These are phyloP conservation scores for Angomonas ambiguus DNA, from an alignment of 208 protist species.

Conservation along the genomic window DNA sequence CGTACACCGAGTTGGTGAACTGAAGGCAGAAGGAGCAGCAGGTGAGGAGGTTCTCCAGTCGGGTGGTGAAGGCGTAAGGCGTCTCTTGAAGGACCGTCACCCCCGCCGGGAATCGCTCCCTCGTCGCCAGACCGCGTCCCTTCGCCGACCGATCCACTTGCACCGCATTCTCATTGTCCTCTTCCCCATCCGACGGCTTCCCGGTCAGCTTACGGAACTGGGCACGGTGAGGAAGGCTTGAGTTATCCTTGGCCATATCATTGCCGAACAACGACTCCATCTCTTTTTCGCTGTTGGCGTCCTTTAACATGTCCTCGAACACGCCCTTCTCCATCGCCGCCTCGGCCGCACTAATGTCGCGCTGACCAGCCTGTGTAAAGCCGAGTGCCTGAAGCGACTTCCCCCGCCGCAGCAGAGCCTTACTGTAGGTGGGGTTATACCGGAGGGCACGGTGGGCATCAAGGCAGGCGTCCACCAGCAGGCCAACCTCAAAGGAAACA, in stretches of 20 bases:
- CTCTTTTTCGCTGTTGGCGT: constrained; percentile 33
- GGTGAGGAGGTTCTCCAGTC: constrained; percentile 62
- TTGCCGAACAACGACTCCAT: constrained; percentile 42
- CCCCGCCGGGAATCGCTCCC: constrained; percentile 34
- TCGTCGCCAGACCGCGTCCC: constrained; percentile 38
- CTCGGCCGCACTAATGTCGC: constrained; percentile 55
- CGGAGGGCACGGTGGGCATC: constrained; percentile 53
- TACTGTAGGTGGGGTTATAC: constrained; percentile 58
- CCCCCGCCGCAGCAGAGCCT: constrained; percentile 70
- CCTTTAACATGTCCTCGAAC: constrained; percentile 13
- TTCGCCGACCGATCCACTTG: constrained; percentile 18
- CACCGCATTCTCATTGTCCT: constrained; percentile 17
- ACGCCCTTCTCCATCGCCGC: neutral
- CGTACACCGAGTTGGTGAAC: constrained; percentile 63
- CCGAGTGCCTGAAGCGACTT: constrained; percentile 62
- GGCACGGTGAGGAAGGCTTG: neutral
- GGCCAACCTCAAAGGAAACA: constrained; percentile 49
- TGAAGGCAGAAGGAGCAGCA: constrained; percentile 81
- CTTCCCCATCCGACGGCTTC: constrained; percentile 13
- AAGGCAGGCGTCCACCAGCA: constrained; percentile 53
- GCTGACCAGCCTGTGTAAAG: constrained; percentile 35
- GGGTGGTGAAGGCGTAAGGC: constrained; percentile 53
- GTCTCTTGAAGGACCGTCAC: constrained; percentile 51
- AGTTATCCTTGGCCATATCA: constrained; percentile 13
- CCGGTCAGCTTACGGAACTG: constrained; percentile 29